Conservation (phyloP, 78 protist genomes). For the Dictyostelium capitatum region DNA sequence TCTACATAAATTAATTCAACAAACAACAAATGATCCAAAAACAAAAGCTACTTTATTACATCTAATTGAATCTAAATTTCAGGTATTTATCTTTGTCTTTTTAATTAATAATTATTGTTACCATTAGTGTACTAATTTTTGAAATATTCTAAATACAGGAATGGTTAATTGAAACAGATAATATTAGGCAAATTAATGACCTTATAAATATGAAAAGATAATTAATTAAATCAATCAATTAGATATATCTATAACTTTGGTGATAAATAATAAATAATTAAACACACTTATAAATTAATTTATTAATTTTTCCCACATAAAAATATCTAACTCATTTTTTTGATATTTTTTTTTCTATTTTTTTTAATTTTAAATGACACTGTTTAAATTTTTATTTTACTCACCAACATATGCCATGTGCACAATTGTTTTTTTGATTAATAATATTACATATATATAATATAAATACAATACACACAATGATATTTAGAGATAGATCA, state of each 20-base stretch:
- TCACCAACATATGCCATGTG: too few species aligned
- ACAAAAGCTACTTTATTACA: constrained; percentile 56
- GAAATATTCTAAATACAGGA: not conserved
- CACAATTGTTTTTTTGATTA: too few species aligned
- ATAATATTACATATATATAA: too few species aligned
- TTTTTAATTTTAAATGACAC: not conserved
- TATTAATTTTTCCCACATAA: too few species aligned
- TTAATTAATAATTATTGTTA: not conserved
- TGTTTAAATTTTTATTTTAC: not conserved
- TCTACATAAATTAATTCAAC: constrained; percentile 57
- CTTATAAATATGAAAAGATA: constrained; percentile 62
- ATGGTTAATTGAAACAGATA: constrained; percentile 71
- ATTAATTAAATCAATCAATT: too few species aligned
- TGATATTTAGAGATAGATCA: constrained; percentile 21
- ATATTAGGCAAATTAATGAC: constrained; percentile 73
- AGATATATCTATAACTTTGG: too few species aligned
- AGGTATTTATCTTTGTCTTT: not conserved
- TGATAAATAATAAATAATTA: too few species aligned
- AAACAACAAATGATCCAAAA: constrained; percentile 45
- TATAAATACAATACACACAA: not conserved
- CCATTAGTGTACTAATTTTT: not conserved
- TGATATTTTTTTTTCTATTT: not conserved
- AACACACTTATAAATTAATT: too few species aligned
- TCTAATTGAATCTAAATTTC: constrained; percentile 72
- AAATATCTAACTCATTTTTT: not conserved